Evolutionary conservation across 768 basidiomycete species (phyloP), one percentile per base, ranked within the genome.

Genomic region (Pulveroboletus sp.): DNA sequence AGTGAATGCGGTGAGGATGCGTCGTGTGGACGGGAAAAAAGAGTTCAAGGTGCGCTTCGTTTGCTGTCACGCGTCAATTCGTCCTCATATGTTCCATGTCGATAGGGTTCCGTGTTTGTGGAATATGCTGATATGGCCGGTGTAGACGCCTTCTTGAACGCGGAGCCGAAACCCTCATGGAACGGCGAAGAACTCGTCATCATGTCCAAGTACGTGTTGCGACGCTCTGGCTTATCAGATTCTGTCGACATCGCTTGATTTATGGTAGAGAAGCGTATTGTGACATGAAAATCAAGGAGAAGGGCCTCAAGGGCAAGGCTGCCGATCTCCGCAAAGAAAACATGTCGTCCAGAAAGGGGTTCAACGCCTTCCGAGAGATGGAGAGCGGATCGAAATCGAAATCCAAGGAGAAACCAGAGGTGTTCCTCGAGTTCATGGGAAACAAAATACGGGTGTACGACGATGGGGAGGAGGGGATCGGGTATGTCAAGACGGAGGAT

Each of bases 281-380:
- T 59, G 83, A 91, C 56, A 93, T 93, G 93, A 97, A 96, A 72
- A 88, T 93, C 68, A 86, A 90, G 67, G 90, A 95, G 71, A 93
- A 96, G 69, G 92, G 91, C 10, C 77, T 96, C 38, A 82, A 77
- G 1, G 87, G 86, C 23, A 88, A 82, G 58, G 78, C 81, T 14
- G 85, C 86, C 13, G 72, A 73, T 37, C 69, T 79, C 54, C 78
- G 82, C 54, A 79, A 77, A 52, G 81, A 85, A 36, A 63, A 65
- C 39, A 77, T 84, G 44, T 69, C 76, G 5, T 72, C 71, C 34
- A 69, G 69, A 17, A 71, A 70, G 11, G 84, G 84, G 11, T 93
- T 93, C 71, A 85, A 92, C 60, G 90, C 90, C 14, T 93, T 93
- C 74, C 75, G 75, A 45, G 81, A 85, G 53, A 83, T 81, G 78